Evolutionary conservation across 2,329 filamentous ascomycete genomes (phyloP), one percentile per base, ranked within the genome.

Genomic region (Ambrosiella cleistominuta): DNA sequence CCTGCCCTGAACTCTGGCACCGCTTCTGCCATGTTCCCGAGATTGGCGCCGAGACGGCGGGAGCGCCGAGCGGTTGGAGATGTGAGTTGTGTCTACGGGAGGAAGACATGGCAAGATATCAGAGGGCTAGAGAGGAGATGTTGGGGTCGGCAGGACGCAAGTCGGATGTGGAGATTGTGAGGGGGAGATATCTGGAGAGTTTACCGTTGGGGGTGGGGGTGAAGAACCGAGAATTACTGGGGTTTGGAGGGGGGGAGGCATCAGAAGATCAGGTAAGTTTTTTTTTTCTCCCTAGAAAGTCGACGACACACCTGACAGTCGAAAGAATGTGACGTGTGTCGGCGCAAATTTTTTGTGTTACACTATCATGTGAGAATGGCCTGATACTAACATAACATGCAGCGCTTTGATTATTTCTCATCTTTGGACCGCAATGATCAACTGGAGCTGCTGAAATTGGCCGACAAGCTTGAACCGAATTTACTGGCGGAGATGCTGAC

Each of bases 401-500:
- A 73, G 71, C 68, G 70, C 19, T 64, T 65, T 15, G 66, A 69
- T 38, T 74, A 74, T 60, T 74, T 74, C 59, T 66, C 64, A 17
- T 60, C 62, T 7, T 68, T 71, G 60, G 66, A 66, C 53, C 70
- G 65, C 53, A 69, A 65, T 3, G 71, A 74, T 56, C 64, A 72
- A 0, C 64, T 74, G 27, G 70, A 71, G 38, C 63, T 74, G 8
- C 61, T 74, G 1, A 68, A 68, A 2, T 68, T 74, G 42, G 71
- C 70, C 60, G 70, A 74, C 54, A 70, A 70, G 58, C 63, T 73
- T 12, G 66, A 69, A 27, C 70, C 71, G 1, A 69, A 71, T 39
- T 69, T 74, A 9, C 65, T 74, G 1, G 66, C 68, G 12, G 70
- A 74, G 54, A 61, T 74, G 3, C 65, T 73, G 35, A 69, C 71